Evolutionary conservation across 2,329 filamentous ascomycete species (phyloP).

Genomic region (Cladosporium sp.): DNA sequence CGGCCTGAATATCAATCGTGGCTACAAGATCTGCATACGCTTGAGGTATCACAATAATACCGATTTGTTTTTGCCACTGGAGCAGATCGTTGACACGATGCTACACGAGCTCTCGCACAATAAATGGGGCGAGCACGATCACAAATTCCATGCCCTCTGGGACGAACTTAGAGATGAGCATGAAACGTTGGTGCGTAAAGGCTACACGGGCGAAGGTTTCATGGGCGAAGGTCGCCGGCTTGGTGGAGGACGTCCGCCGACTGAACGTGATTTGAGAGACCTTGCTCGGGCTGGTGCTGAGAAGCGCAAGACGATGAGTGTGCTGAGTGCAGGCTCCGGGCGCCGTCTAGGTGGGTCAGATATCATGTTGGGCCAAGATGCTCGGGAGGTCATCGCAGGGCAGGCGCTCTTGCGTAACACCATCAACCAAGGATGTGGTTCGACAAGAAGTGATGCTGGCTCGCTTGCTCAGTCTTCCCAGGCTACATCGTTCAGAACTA

Average conservation of each 20-base stretch:
- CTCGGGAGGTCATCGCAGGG: constrained; percentile 67
- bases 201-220: constrained; percentile 89
- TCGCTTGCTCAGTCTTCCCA: constrained; percentile 65
- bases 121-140: constrained; percentile 76
- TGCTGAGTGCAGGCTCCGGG: constrained; percentile 59
- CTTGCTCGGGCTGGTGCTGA: constrained; percentile 67
- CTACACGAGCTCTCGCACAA: constrained; percentile 93
- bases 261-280: constrained; percentile 69
- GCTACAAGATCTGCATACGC: constrained; percentile 75
- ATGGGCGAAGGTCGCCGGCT: constrained; percentile 69
- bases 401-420: constrained; percentile 64
- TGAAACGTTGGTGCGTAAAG: constrained; percentile 68
- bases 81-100: constrained; percentile 83
- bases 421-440: constrained; percentile 70
- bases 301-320: constrained; percentile 50
- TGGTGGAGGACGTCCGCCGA: constrained; percentile 55
- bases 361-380: constrained; percentile 58
- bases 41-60: constrained; percentile 72
- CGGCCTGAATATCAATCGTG: constrained; percentile 73
- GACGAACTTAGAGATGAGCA: constrained; percentile 78
- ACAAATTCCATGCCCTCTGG: constrained; percentile 79
- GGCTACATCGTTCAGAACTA: constrained; percentile 71
- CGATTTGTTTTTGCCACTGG: constrained; percentile 72
- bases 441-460: constrained; percentile 61
- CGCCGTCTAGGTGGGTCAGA: constrained; percentile 66